phyloP scores from a whole-genome alignment of 371 early-diverging fungal species.

The Choanephora cucurbitarum region DNA sequence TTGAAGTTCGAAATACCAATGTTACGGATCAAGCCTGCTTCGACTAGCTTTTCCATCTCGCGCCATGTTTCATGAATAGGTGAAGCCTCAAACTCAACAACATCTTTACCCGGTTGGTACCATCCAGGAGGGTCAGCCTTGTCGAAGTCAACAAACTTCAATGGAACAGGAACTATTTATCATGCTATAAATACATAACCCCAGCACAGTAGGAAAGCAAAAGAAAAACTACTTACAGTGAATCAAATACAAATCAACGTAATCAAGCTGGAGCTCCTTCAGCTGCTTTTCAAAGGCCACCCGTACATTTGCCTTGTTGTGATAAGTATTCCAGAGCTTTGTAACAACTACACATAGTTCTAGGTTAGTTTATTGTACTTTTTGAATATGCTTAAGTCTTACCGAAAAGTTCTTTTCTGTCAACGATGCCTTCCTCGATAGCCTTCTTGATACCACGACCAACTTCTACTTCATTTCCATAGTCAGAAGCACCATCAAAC shows the following conservation, averaged over 20 bases:
- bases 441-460: constrained; percentile 56
- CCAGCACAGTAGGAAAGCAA: too few relatives aligned
- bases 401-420: constrained; percentile 53
- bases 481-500: constrained; percentile 45
- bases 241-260: constrained; percentile 72
- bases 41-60: constrained; percentile 46
- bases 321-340: constrained; percentile 69
- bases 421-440: constrained; percentile 58
- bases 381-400: too few relatives aligned
- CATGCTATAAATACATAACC: too few relatives aligned
- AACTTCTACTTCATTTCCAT: constrained; percentile 69
- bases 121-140: constrained; percentile 46
- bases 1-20: constrained; percentile 69
- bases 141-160: constrained; percentile 32
- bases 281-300: constrained; percentile 53
- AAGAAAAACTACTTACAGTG: constrained; percentile 38
- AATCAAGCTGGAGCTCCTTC: constrained; percentile 57
- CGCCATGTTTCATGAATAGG: constrained; percentile 48
- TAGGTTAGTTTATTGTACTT: too few relatives aligned
- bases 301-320: constrained; percentile 46
- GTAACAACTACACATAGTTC: constrained; percentile 60
- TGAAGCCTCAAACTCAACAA: constrained; percentile 31
- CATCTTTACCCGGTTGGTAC: constrained; percentile 26
- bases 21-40: constrained; percentile 37
- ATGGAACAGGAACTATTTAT: constrained; percentile 47